These are phyloP conservation scores for Dendrobium huoshanense DNA, from an alignment of 106 monocot species.

Conservation along the genomic window DNA sequence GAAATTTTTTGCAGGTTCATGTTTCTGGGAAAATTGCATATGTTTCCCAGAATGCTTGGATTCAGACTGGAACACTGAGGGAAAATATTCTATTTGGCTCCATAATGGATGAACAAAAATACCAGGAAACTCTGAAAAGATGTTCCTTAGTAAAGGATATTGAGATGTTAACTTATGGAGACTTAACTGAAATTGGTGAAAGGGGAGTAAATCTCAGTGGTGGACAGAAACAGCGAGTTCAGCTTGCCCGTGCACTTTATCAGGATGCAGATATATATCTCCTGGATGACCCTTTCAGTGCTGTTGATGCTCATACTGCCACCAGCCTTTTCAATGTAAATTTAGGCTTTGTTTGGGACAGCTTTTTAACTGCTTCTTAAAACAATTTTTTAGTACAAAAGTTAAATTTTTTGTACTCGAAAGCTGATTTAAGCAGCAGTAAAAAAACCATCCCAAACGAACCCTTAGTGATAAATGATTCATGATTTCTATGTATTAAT, in stretches of 20 bases:
- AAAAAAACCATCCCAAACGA: too few species aligned
- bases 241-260: constrained; percentile 92
- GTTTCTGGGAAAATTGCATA: constrained; percentile 78
- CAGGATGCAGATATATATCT: constrained; percentile 94
- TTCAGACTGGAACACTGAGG: constrained; percentile 73
- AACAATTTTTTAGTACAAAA: too few species aligned
- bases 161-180: constrained; percentile 73
- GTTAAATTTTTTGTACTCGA: too few species aligned
- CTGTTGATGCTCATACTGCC: constrained; percentile 96
- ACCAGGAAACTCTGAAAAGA: constrained; percentile 64
- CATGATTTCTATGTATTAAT: background rate
- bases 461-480: background rate
- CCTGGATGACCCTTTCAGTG: constrained; percentile 97
- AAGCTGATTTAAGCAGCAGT: too few species aligned
- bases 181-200: constrained; percentile 93
- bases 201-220: constrained; percentile 97
- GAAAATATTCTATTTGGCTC: constrained; percentile 90
- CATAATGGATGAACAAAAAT: constrained; percentile 55
- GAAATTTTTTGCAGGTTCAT: constrained; percentile 46
- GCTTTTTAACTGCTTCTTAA: too few species aligned
- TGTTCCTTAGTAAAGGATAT: constrained; percentile 92
- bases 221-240: constrained; percentile 96
- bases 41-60: constrained; percentile 96
- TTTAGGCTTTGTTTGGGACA: too few species aligned
- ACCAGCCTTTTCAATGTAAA: constrained; percentile 84